A percentile compares a stretch with the other conserved stretches of the same genome.
Conservation (phyloP, 2,329 filamentous ascomycete genomes). For the Ophiostoma sp. region DNA sequence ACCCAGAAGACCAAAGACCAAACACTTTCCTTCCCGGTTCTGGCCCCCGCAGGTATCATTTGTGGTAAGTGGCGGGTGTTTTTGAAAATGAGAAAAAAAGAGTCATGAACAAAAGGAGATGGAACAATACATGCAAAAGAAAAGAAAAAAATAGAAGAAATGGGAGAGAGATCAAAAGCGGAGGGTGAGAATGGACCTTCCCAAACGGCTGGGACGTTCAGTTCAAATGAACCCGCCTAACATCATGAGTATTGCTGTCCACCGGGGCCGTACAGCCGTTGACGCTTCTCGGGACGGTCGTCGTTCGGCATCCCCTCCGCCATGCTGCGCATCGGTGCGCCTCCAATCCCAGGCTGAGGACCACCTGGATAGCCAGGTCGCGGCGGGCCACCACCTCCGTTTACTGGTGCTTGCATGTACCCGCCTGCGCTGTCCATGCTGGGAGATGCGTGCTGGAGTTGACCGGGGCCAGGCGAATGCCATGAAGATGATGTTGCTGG, state of each 20-base stretch:
- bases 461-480: constrained; percentile 50
- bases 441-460: constrained; percentile 53
- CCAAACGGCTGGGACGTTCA: background rate
- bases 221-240: background rate
- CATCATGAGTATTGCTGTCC: constrained; percentile 27
- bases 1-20: background rate
- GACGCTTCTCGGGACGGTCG: constrained; percentile 54
- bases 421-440: constrained; percentile 47
- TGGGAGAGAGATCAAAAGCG: background rate
- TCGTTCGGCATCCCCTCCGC: constrained; percentile 40
- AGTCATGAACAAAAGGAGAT: constrained; percentile 12
- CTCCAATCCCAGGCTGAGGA: constrained; percentile 35
- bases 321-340: constrained; percentile 38
- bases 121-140: constrained; percentile 10
- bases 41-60: constrained; percentile 27
- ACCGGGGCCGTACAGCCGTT: constrained; percentile 48
- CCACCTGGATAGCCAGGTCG: constrained; percentile 17
- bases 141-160: background rate
- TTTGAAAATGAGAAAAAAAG: background rate
- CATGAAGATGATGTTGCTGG: constrained; percentile 50
- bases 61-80: constrained; percentile 19
- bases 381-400: constrained; percentile 31
- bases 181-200: background rate
- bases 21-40: background rate
- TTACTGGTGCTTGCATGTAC: constrained; percentile 47